These are phyloP conservation scores for Tetradesmus lagerheimii DNA, from an alignment of 139 green algal species.

Conservation along the genomic window DNA sequence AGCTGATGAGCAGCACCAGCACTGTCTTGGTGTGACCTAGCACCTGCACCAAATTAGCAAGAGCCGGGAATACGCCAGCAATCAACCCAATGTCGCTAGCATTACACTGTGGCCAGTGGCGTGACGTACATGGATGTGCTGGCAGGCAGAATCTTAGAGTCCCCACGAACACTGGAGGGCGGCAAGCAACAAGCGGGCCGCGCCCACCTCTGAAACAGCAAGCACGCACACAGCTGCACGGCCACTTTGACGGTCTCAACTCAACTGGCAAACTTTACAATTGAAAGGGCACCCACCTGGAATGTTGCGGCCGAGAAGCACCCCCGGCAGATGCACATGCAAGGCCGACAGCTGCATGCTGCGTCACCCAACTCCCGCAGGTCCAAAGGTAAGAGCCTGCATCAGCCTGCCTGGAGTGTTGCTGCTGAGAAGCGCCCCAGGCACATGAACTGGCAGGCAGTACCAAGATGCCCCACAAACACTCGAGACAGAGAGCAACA, in stretches of 20 bases:
- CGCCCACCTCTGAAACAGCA: too few relatives aligned
- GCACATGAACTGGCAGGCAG: slow-evolving; percentile 94
- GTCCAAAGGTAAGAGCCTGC: background rate
- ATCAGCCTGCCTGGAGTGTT: slow-evolving; percentile 84
- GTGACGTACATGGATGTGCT: too few relatives aligned
- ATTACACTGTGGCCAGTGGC: too few relatives aligned
- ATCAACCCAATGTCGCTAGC: too few relatives aligned
- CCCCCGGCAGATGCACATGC: slow-evolving; percentile 93
- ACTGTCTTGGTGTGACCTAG: slow-evolving; percentile 91
- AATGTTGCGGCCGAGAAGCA: slow-evolving; percentile 74
- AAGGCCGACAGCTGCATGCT: slow-evolving; percentile 77
- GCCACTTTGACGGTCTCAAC: too few relatives aligned
- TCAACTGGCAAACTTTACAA: background rate
- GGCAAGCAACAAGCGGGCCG: too few relatives aligned
- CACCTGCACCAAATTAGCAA: background rate
- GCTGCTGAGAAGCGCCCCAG: slow-evolving; percentile 93
- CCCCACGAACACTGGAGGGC: too few relatives aligned
- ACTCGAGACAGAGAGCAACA: too few relatives aligned
- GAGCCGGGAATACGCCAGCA: too few relatives aligned
- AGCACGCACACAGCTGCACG: slow-evolving; percentile 56
- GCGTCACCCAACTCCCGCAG: background rate
- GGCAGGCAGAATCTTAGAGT: too few relatives aligned
- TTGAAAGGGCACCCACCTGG: too few relatives aligned
- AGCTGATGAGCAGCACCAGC: slow-evolving; percentile 83
- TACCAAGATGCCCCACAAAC: slow-evolving; percentile 61